phyloP scores from a whole-genome alignment of 2,329 filamentous ascomycete genomes.

The Penicillium sp. region DNA sequence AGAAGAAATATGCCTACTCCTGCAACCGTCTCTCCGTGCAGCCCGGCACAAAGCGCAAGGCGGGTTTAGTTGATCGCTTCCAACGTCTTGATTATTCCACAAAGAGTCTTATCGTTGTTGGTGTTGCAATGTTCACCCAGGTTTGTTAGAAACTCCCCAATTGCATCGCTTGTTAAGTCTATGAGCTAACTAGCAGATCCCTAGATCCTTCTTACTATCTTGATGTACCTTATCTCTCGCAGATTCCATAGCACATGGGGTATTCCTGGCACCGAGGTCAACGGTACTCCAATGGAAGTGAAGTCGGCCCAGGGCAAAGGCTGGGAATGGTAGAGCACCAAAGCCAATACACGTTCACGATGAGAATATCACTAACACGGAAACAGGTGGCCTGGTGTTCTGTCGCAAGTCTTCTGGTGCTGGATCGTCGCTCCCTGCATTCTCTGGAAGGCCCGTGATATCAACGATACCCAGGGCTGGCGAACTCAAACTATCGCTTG shows the following conservation, averaged over 20 bases:
- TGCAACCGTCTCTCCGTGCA: background rate
- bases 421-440: slow-evolving; percentile 32
- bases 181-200: background rate
- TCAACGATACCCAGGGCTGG: slow-evolving; percentile 68
- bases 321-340: slow-evolving; percentile 59
- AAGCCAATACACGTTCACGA: background rate
- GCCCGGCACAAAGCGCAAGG: slow-evolving; percentile 5
- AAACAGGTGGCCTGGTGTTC: slow-evolving; percentile 27
- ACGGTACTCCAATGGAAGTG: slow-evolving; percentile 45
- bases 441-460: slow-evolving; percentile 61
- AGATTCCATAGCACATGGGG: slow-evolving; percentile 61
- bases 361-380: background rate
- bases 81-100: slow-evolving; percentile 25
- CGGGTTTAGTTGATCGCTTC: slow-evolving; percentile 19
- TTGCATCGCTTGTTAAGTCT: background rate
- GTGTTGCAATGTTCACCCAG: slow-evolving; percentile 50
- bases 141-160: background rate
- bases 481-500: slow-evolving; percentile 61
- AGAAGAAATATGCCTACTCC: slow-evolving; percentile 46
- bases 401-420: slow-evolving; percentile 28
- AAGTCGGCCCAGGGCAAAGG: slow-evolving; percentile 48
- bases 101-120: slow-evolving; percentile 43
- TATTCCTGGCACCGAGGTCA: slow-evolving; percentile 55
- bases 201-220: slow-evolving; percentile 59
- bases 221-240: slow-evolving; percentile 62